These are phyloP conservation scores for Pseudogymnoascus sp. DNA, from an alignment of 2,329 filamentous ascomycete species.

Conservation along the genomic window DNA sequence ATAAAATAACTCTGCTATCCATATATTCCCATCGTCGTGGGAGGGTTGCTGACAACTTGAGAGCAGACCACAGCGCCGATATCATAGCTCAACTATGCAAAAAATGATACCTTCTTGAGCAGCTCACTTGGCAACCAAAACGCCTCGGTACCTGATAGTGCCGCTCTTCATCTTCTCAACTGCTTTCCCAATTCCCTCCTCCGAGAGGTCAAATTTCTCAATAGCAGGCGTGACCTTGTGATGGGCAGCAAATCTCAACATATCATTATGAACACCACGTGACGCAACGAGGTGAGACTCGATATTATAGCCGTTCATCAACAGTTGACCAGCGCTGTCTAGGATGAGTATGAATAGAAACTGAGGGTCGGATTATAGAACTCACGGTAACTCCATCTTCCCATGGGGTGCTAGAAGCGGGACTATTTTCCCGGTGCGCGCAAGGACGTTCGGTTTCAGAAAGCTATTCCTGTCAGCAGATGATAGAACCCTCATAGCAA, in stretches of 20 bases:
- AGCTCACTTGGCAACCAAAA: constrained; percentile 10
- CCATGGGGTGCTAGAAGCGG: constrained; percentile 30
- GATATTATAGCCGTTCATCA: constrained; percentile 16
- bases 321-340: constrained; percentile 7
- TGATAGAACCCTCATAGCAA: not conserved
- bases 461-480: constrained; percentile 5
- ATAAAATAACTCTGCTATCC: too few species aligned
- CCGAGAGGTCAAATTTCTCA: constrained; percentile 15
- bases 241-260: constrained; percentile 17
- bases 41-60: too few species aligned
- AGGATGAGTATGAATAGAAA: not conserved
- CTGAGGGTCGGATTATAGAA: not conserved
- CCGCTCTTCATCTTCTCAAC: constrained; percentile 16
- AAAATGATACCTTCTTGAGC: not conserved
- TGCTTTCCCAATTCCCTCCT: constrained; percentile 12
- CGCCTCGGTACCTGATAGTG: constrained; percentile 17
- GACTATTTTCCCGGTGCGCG: constrained; percentile 40
- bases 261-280: constrained; percentile 14
- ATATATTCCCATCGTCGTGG: too few species aligned
- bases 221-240: constrained; percentile 14
- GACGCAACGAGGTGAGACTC: constrained; percentile 14
- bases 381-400: constrained; percentile 16
- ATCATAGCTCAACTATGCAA: too few species aligned
- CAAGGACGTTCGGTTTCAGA: constrained; percentile 27
- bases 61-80: too few species aligned